Base-by-base conservation (phyloP, 345 rosid species). In the Ricinus communis region DNA sequence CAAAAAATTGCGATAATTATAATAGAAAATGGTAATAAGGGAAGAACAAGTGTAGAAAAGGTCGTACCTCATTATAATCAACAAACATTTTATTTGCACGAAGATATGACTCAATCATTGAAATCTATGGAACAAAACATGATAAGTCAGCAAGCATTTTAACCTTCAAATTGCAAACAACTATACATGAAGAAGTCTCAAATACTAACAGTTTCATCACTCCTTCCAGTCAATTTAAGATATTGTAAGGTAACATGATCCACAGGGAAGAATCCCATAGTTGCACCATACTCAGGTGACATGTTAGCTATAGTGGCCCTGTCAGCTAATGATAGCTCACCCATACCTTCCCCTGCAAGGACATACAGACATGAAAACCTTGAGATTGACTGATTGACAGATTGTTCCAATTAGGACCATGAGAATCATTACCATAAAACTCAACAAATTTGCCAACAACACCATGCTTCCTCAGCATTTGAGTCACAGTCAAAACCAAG, bases 211-310 rank as follows among this genome's bases (percentile, higher is more conserved):
- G 96, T 91, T 72, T 95, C 98, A 63, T 95, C 98, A 71, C 96
- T 95, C 76, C 99, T 89, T 74, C 99, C 99, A 12, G 99, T 95
- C 87, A 95, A 82, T 79, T 87, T 93, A 54, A 95, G 94, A 82
- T 93, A 95, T 70, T 95, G 93, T 65, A 95, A 74, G 31, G 99
- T 89, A 75, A 91, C 98, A 83, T 88, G 96, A 84, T 95, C 99
- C 7, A 95, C 99, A 25, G 98, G 99, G 90, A 95, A 95, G 82
- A 95, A 95, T 27, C 99, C 99, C 99, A 95, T 95, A 80, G 99
- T 95, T 77, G 99, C 98, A 85, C 99, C 99, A 74, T 95, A 95
- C 83, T 95, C 99, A 1, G 99, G 99, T 70, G 99, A 90, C 99
- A 95, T 95, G 69, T 95, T 95, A 60, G 99, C 99, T 72, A 93